Conservation (phyloP, 2,329 filamentous ascomycete genomes). For the Penicillium occitanis region DNA sequence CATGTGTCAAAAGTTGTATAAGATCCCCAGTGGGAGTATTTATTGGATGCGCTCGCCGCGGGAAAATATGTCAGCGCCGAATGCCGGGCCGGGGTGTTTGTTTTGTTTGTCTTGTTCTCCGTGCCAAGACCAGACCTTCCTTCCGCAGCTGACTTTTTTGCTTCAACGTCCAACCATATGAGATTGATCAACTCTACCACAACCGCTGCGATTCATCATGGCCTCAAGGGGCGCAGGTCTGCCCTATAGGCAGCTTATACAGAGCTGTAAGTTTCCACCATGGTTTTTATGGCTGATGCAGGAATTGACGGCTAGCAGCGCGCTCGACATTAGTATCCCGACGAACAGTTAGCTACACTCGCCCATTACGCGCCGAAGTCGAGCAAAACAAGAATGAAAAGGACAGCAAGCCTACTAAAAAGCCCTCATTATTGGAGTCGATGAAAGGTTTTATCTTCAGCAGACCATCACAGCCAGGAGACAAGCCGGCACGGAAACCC, state of each 20-base stretch:
- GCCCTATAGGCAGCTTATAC: slow-evolving; percentile 40
- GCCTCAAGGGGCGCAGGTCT: slow-evolving; percentile 41
- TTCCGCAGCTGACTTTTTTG: slow-evolving; percentile 11
- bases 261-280: slow-evolving; percentile 33
- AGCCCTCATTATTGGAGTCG: slow-evolving; percentile 28
- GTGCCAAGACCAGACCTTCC: slow-evolving; percentile 12
- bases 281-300: not conserved
- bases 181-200: not conserved
- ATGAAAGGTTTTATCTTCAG: slow-evolving; percentile 37
- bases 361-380: slow-evolving; percentile 32
- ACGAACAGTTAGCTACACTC: slow-evolving; percentile 38
- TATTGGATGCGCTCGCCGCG: slow-evolving; percentile 8
- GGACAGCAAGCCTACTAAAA: slow-evolving; percentile 24
- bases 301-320: slow-evolving; percentile 26
- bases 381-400: slow-evolving; percentile 24
- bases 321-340: slow-evolving; percentile 37
- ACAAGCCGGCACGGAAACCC: slow-evolving; percentile 33
- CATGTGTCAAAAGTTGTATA: not conserved
- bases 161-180: not conserved
- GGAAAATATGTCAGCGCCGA: slow-evolving; percentile 8
- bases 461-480: slow-evolving; percentile 26
- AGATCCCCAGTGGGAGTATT: not conserved
- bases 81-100: slow-evolving; percentile 5
- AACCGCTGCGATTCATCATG: slow-evolving; percentile 28
- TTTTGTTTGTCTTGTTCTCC: slow-evolving; percentile 5